Base-by-base conservation (phyloP, 352 stramenopile species). In the Phytophthora crassamura region DNA sequence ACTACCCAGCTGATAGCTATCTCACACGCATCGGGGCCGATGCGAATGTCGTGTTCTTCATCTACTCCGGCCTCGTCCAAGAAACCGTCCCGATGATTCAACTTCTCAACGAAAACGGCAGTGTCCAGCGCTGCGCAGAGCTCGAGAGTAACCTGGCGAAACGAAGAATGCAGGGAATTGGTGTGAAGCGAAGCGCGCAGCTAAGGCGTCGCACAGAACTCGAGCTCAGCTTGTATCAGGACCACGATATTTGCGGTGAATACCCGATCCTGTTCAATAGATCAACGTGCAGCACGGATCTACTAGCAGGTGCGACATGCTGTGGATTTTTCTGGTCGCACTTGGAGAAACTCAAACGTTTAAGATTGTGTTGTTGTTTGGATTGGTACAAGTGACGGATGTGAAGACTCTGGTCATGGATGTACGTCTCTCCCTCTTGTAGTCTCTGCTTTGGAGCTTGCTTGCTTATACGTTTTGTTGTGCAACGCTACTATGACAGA, bases 341-440 rank as follows among this genome's bases (percentile, higher is more conserved):
- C 22, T 43, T n/a, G 12, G 2, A 25, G 12, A 34, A 12, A 12
- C 22, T 42, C 12, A 43, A 28, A 15, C 25, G 56, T 32, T 35
- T 40, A 18, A 9, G 18, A 15, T 42, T 47, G 5, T 18, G 48
- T 18, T 47, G n/a, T 22, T 52, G 46, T 8, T 12, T 74, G 12
- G 43, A 36, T 30, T 30, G 25, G 25, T 25, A 53, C 36, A 25
- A 68, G 74, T 94, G 35, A 93, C 84, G 3, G 84, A 94, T 38
- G 86, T 94, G 58, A 93, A 92, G 49, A 72, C 81, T 30, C 75
- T 94, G 18, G 75, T 90, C 45, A 89, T 94, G 75, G 84, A 93
- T 74, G 86, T 93, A 81, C 25, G 25, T 30, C 25, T 30, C 25
- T 30, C 4, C 25, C 6, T 6, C 25, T 4, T 2, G 25, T 30